Evolutionary conservation across 2,329 filamentous ascomycete genomes (phyloP), one percentile per base, ranked within the genome.

Genomic region (Akanthomyces dipterigenus): DNA sequence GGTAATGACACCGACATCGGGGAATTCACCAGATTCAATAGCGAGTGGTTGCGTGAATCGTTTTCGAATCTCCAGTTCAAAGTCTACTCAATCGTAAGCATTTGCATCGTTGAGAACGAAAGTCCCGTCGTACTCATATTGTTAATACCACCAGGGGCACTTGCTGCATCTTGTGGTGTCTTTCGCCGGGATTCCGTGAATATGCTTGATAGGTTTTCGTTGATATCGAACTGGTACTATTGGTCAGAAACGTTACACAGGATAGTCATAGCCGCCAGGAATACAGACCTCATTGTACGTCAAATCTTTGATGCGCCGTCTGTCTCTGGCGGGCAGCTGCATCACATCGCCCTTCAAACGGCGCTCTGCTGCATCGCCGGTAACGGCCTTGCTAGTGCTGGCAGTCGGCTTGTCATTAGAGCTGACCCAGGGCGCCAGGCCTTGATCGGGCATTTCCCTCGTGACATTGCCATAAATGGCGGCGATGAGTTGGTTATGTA

Each of bases 381-480:
- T 84, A 51, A 85, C 80, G 24, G 84, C 83, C 70, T 89, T 89
- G 65, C 77, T 82, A 64, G 82, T 82, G 46, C 78, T 78, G 12
- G 82, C 75, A 20, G 80, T 74, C 20, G 85, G 85, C 68, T 89
- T 89, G 67, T 89, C 86, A 69, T 88, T 88, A 60, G 86, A 85
- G 71, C 85, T 88, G 70, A 89, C 87, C 86, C 86, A 89, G 63
- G 84, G 84, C 53, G 87, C 87, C 68, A 87, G 81, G 67, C 86
- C 86, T 70, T 80, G 80, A 65, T 88, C 86, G 62, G 87, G 86
- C 78, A 87, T 83, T 70, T 89, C 87, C 62, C 87, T 78, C 40
- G 85, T 88, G 63, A 88, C 82, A 79, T 89, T 89, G 68, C 81
- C 85, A 71, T 86, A 86, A 67, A 89, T 84, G 60, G 84, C 85